Conservation (phyloP, 2,329 filamentous ascomycete genomes). For the Ceratocystis colombiana region DNA sequence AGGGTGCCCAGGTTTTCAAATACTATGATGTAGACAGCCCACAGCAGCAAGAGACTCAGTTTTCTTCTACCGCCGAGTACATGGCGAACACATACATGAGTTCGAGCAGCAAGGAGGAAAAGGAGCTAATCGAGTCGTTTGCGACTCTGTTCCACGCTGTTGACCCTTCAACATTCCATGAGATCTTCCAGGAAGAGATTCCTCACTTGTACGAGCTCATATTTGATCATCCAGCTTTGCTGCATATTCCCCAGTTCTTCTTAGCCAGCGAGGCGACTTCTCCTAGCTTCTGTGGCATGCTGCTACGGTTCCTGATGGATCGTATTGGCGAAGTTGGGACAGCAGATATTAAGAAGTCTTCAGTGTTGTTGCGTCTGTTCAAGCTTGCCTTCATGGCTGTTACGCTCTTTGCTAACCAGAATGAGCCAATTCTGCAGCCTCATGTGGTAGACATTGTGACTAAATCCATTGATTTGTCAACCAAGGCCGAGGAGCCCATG, state of each 20-base stretch:
- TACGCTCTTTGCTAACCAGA: slow-evolving; percentile 85
- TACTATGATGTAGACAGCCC: slow-evolving; percentile 91
- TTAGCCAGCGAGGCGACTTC: slow-evolving; percentile 97
- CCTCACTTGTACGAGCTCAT: slow-evolving; percentile 95
- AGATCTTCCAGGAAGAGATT: slow-evolving; percentile 96
- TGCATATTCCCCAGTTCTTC: slow-evolving; percentile 96
- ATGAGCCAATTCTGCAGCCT: slow-evolving; percentile 88
- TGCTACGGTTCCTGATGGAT: slow-evolving; percentile 93
- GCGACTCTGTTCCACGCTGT: slow-evolving; percentile 98
- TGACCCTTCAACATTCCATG: slow-evolving; percentile 94
- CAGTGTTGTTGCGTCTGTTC: slow-evolving; percentile 85
- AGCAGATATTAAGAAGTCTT: slow-evolving; percentile 81
- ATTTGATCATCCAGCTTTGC: slow-evolving; percentile 85
- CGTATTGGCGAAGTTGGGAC: slow-evolving; percentile 91
- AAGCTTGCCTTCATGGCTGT: slow-evolving; percentile 99
- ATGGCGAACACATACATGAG: slow-evolving; percentile 93
- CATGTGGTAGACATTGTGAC: slow-evolving; percentile 97
- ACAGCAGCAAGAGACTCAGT: slow-evolving; percentile 18
- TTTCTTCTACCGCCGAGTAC: slow-evolving; percentile 67
- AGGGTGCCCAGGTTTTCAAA: slow-evolving; percentile 90
- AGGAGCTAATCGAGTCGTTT: slow-evolving; percentile 93
- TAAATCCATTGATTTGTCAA: slow-evolving; percentile 91
- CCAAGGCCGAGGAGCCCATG: slow-evolving; percentile 92
- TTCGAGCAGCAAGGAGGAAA: slow-evolving; percentile 89
- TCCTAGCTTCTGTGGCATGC: slow-evolving; percentile 95